Base-by-base conservation (phyloP, 1,284 basidiomycete species). In the Hypsizygus ulmarius region DNA sequence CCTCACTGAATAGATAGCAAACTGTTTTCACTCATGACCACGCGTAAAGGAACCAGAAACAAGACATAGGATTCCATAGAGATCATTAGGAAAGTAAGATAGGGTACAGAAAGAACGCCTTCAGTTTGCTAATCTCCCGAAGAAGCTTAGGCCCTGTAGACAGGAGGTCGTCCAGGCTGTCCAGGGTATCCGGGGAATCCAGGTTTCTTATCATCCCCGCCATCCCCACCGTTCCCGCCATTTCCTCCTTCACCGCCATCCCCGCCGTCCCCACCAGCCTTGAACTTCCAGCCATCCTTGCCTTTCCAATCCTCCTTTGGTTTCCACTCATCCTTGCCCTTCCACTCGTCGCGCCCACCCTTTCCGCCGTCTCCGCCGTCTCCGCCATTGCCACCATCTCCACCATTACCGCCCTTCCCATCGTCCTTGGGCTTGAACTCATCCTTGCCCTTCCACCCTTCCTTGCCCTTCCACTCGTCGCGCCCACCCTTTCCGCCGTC, bases 121-220 rank as follows among this genome's bases (percentile, higher is more conserved):
- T n/a, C n/a, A n/a, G n/a, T n/a, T 3, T 25, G 21, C 21, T 25
- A 25, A 25, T 25, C n/a, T n/a, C n/a, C n/a, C n/a, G n/a, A n/a
- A n/a, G n/a, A n/a, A n/a, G n/a, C n/a, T n/a, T 25, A 25, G 21
- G 21, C 21, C 21, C 7, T 25, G 21, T 3, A 25, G 21, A 25
- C 39, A 30, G 39, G 39, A 34, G 50, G 50, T 1, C 10, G 28
- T 14, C 51, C 51, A 15, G 52, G 52, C 4, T 36, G 4, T 6
- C 52, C 52, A 29, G 53, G 53, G 18, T 27, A 38, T 0, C 50
- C 50, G 14, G 53, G 53, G 27, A 48, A 21, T 15, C 53, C 53
- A 11, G 53, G 53, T 25, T 25, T 25, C 21, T 25, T 25, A 14
- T 32, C 39, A n/a, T 30, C 34, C 16, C 43, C 43, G 16, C 33